Evolutionary conservation across 1,284 basidiomycete genomes (phyloP).

Genomic region (Leccinum angustisporum): DNA sequence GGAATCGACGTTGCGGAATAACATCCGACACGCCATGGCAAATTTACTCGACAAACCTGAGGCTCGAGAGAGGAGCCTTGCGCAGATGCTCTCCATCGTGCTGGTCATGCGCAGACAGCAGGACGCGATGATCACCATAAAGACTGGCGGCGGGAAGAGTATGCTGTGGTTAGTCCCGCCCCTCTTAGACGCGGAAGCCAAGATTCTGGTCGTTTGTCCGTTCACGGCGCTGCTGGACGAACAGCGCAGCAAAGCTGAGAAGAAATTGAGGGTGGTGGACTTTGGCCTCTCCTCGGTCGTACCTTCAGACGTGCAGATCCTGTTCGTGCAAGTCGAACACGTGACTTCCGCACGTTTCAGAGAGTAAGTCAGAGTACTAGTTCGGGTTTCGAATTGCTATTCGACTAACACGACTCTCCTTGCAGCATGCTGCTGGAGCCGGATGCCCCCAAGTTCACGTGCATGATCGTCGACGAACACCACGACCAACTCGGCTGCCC

Average conservation of each 20-base stretch:
- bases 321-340: background rate
- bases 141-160: slow-evolving; percentile 8
- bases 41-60: background rate
- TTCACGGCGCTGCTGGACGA: background rate
- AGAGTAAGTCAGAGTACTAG: too few species aligned
- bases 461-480: background rate
- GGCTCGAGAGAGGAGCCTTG: background rate
- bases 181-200: background rate
- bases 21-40: background rate
- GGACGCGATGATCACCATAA: background rate
- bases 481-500: slow-evolving; percentile 4
- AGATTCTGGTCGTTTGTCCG: slow-evolving; percentile 4
- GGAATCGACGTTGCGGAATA: background rate
- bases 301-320: background rate
- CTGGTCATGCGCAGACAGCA: background rate
- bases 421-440: background rate
- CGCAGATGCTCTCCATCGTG: background rate
- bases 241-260: background rate
- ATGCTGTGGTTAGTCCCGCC: slow-evolving; percentile 1
- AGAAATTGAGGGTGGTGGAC: background rate
- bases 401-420: background rate
- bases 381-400: too few species aligned
- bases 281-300: background rate
- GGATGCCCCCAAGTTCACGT: background rate
- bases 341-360: too few species aligned